Evolutionary conservation across 2,329 filamentous ascomycete species (phyloP).

Genomic region (Lasiodiplodia sp.): DNA sequence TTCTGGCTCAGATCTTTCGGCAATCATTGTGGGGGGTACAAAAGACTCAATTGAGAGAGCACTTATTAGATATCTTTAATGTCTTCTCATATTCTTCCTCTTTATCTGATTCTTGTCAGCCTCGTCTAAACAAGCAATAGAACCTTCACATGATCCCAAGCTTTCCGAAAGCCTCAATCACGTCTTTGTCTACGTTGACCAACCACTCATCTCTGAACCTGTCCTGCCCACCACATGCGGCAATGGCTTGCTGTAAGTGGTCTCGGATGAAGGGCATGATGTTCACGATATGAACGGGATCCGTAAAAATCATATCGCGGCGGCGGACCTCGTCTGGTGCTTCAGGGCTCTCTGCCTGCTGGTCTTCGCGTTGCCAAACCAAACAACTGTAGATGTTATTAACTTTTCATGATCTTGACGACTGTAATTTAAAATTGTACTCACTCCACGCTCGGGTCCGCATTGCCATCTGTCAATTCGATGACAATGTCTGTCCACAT

Average conservation of each 20-base stretch:
- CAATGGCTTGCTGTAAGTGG: slow-evolving; percentile 66
- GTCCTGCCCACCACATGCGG: slow-evolving; percentile 68
- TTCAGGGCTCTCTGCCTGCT: slow-evolving; percentile 41
- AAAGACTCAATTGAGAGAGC: background rate
- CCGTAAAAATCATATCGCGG: slow-evolving; percentile 62
- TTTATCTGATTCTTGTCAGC: background rate
- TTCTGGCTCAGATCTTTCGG: too few species aligned
- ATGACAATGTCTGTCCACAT: slow-evolving; percentile 76
- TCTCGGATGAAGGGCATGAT: slow-evolving; percentile 70
- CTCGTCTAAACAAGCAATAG: background rate
- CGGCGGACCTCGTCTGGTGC: slow-evolving; percentile 55
- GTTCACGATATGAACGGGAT: slow-evolving; percentile 73
- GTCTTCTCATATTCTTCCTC: background rate
- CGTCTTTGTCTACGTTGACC: slow-evolving; percentile 76
- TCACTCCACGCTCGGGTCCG: slow-evolving; percentile 51
- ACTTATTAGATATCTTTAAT: background rate
- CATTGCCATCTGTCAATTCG: slow-evolving; percentile 69
- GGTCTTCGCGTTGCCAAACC: slow-evolving; percentile 48
- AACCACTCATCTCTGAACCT: slow-evolving; percentile 73
- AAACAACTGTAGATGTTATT: slow-evolving; percentile 45
- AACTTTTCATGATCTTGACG: background rate
- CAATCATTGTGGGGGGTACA: background rate
- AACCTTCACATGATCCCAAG: slow-evolving; percentile 44
- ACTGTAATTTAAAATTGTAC: slow-evolving; percentile 25
- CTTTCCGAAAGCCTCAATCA: slow-evolving; percentile 67